phyloP scores from a whole-genome alignment of 1,284 basidiomycete genomes.

The Puccinia horiana region DNA sequence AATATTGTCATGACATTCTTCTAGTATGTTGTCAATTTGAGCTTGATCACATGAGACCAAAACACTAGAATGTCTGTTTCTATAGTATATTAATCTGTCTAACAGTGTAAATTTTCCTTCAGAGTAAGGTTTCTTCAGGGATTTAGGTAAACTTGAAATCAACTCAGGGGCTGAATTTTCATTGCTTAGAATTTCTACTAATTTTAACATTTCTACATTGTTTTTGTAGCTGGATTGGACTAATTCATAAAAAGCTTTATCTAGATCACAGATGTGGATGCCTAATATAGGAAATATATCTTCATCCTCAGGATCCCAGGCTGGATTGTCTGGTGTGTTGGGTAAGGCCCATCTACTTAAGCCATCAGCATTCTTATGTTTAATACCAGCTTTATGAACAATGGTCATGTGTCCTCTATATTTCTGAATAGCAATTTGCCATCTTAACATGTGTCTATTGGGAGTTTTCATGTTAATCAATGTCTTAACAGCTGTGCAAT shows the following conservation, averaged over 20 bases:
- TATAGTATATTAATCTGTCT: not conserved
- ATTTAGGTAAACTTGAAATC: not conserved
- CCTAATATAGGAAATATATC: not conserved
- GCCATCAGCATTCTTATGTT: constrained; percentile 29
- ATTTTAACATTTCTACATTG: too few relatives aligned
- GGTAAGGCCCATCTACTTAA: constrained; percentile 24
- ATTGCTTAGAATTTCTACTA: too few relatives aligned
- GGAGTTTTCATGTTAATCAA: constrained; percentile 28
- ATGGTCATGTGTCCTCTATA: constrained; percentile 33
- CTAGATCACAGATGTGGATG: not conserved
- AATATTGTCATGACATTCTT: not conserved
- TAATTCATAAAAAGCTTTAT: not conserved
- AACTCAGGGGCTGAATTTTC: too few relatives aligned
- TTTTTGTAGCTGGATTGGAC: not conserved
- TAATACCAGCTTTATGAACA: too few relatives aligned
- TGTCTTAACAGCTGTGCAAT: too few relatives aligned
- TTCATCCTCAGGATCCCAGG: too few relatives aligned
- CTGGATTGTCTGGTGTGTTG: too few relatives aligned
- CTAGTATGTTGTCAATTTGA: not conserved
- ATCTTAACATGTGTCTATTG: constrained; percentile 18
- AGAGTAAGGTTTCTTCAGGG: not conserved
- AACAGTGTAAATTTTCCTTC: not conserved
- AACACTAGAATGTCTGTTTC: not conserved
- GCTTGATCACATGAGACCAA: not conserved
- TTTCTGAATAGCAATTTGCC: too few relatives aligned